phyloP scores from a whole-genome alignment of 1,139 yeast genomes.

The Magnusiomyces tetraspermus region DNA sequence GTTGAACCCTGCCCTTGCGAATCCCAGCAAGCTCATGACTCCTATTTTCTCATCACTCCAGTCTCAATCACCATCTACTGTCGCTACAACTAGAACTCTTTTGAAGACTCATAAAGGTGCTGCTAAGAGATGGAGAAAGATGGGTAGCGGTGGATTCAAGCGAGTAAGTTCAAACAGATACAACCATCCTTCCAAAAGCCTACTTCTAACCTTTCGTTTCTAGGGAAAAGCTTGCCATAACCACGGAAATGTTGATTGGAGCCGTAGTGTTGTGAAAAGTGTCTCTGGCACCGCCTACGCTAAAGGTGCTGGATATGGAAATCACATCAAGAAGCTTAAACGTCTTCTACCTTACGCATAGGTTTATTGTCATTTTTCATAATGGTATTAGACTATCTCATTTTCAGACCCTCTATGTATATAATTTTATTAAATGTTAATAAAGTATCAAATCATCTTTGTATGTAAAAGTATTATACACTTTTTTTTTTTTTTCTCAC shows the following conservation, averaged over 20 bases:
- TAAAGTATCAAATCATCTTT: too few relatives aligned
- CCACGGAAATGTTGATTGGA: conserved; percentile 90
- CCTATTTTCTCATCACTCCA: not conserved
- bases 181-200: not conserved
- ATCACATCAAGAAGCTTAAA: conserved; percentile 47
- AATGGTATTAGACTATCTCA: too few relatives aligned
- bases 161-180: conserved; percentile 28
- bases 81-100: conserved; percentile 30
- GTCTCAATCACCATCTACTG: conserved; percentile 3
- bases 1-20: not conserved
- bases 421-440: too few relatives aligned
- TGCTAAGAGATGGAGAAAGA: conserved; percentile 73
- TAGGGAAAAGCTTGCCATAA: conserved; percentile 74
- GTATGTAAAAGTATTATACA: too few relatives aligned
- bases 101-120: conserved; percentile 67
- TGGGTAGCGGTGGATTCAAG: conserved; percentile 47
- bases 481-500: too few relatives aligned
- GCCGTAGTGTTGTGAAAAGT: conserved; percentile 49
- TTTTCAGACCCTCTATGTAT: too few relatives aligned
- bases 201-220: conserved; percentile 2
- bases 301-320: conserved; percentile 38
- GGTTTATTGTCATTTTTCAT: not conserved
- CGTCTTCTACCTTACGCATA: conserved; percentile 34
- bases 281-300: conserved; percentile 59
- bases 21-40: not conserved